phyloP scores from a whole-genome alignment of 176 grass and related monocot species.

The bread wheat (Triticum aestivum) region DNA sequence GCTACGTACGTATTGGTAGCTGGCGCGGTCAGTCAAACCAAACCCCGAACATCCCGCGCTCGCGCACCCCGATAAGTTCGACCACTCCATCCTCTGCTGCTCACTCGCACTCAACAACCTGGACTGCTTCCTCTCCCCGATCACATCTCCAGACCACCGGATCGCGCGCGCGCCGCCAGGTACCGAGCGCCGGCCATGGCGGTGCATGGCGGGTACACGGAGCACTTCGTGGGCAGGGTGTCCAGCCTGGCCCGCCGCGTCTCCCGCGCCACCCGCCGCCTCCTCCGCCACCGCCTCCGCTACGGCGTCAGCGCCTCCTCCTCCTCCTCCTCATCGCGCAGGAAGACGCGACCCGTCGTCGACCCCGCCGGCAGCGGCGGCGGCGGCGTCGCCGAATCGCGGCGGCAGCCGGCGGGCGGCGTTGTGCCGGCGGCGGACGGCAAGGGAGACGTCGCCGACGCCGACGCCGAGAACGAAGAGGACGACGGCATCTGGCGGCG shows the following conservation, averaged over 20 bases:
- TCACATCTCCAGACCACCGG: not conserved
- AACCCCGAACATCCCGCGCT: slow-evolving; percentile 10
- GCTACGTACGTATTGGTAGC: not conserved
- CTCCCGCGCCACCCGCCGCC: slow-evolving; percentile 43
- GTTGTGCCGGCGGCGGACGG: not conserved
- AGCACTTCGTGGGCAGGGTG: slow-evolving; percentile 29
- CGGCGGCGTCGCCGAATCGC: too few species aligned
- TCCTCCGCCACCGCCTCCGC: slow-evolving; percentile 27
- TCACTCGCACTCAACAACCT: not conserved
- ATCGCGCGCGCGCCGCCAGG: not conserved
- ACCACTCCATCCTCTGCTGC: not conserved
- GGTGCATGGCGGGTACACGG: slow-evolving; percentile 11
- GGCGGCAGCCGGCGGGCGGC: not conserved
- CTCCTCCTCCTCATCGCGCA: not conserved
- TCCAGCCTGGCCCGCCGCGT: slow-evolving; percentile 17
- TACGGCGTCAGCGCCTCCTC: not conserved
- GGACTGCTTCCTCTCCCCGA: not conserved
- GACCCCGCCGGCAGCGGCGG: not conserved
- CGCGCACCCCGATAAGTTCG: not conserved
- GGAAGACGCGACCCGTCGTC: not conserved
- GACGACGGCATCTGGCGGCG: slow-evolving; percentile 20
- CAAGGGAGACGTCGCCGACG: not conserved
- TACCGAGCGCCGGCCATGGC: slow-evolving; percentile 3
- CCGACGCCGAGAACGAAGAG: not conserved
- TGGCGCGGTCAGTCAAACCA: not conserved